Base-by-base conservation (phyloP, 192 early-diverging fungal genomes). In the Endogone sp. region DNA sequence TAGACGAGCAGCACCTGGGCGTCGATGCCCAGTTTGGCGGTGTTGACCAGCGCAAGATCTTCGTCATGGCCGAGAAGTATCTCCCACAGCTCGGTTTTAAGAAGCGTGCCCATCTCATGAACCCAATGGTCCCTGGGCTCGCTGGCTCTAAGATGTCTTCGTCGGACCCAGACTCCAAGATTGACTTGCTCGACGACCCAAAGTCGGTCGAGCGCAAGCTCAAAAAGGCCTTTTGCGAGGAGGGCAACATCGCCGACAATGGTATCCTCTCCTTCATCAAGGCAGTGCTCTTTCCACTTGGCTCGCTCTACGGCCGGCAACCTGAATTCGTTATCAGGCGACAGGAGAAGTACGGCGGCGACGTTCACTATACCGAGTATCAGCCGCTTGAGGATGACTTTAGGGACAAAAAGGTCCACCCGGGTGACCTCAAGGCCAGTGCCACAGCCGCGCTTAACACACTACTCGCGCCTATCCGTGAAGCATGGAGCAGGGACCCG, bases 1-100 rank as follows among this genome's bases (percentile, higher is more conserved):
- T 99, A 62, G 97, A 99, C 74, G 97, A 99, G 83, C 92, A 99
- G 82, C 95, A 97, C 82, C 87, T 99, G 54, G 81, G 86, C 26
- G 93, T 94, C 23, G 97, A 99, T 75, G 91, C 89, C 56, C 97
- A 99, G 80, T 95, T 93, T 76, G 97, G 97, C 29, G 97, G 97
- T 56, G 92, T 97, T 9, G 97, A 99, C 80, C 97, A 99, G 82
- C 92, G 97, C 79, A 99, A 99, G 89, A 99, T 99, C 76, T 99
- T 99, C 79, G 90, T 93, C 4, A 90, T 95, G 82, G 97, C 97
- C 25, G 93, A 97, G 82, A 95, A 96, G 80, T 93, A 95, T 83
- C 73, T 99, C 67, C 97, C 97, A 54, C 75, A 83, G 28, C 79
- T 99, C 20, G 97, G 96, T 29, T 99, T 96, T 86, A 91, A 93